Base-by-base conservation (phyloP, 257 asterid genomes). In the Fraxinus cuspidata region DNA sequence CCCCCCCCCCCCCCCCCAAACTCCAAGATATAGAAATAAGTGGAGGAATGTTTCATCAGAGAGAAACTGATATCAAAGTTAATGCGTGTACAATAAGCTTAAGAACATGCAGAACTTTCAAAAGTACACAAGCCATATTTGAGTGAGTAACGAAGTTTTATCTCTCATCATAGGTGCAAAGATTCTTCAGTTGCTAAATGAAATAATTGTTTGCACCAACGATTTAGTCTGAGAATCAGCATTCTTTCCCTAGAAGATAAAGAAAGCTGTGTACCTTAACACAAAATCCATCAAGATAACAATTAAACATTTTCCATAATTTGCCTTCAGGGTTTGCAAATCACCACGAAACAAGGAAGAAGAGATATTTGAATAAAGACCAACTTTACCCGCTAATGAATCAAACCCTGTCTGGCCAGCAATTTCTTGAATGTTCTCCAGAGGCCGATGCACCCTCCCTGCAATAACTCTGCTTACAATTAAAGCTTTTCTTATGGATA, bases 381-480 rank as follows among this genome's bases (percentile, higher is more conserved):
- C 98, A 3, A 94, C 96, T 85, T 94, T 94, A 68, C 97, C 98
- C 7, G 98, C 98, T 79, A 94, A 83, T 3, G 96, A 94, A 42
- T 94, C 96, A 16, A 90, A 94, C 68, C 98, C 97, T 0, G 93
- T 86, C 80, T 86, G 96, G 4, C 91, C 88, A 0, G 84, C 84
- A 72, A 92, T 88, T 25, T 92, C 97, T 63, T 83, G 93, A 44
- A 86, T 83, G 76, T 90, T 92, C 88, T 92, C 97, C 79, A 92
- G 66, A 3, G 97, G 98, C 85, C 90, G 81, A 72, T 94, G 98
- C 79, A 94, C 98, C 81, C 98, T 83, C 73, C 97, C 98, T 0
- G 98, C 98, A 18, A 94, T 88, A 16, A 94, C 98, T 79, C 98
- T 85, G 80, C 98, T 92, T 29, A 94, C 97, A 0, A 91, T 85